Evolutionary conservation across 805 yeast genomes (phyloP).

Genomic region (Schwanniomyces yamadae): DNA sequence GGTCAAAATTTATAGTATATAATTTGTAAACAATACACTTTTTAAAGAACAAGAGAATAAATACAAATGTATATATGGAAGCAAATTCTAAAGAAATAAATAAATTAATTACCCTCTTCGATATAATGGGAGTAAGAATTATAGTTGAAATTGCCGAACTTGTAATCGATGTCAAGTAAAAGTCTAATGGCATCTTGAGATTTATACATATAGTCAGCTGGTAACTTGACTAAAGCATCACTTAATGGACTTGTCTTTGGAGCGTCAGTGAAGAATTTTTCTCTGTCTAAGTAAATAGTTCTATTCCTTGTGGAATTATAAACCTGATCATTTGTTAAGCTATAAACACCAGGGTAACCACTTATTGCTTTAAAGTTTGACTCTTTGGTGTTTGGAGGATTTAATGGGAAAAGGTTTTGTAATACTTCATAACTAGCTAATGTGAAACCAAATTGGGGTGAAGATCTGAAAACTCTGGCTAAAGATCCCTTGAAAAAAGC

Average conservation of each 20-base stretch:
- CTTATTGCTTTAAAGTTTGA: conserved; percentile 44
- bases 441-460: conserved; percentile 97
- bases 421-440: conserved; percentile 94
- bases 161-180: conserved; percentile 61
- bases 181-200: conserved; percentile 60
- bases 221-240: conserved; percentile 42
- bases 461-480: conserved; percentile 90
- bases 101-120: conserved; percentile 13
- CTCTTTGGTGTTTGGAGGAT: conserved; percentile 44
- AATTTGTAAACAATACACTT: neutral
- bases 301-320: conserved; percentile 39
- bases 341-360: conserved; percentile 47
- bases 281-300: conserved; percentile 35
- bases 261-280: conserved; percentile 33
- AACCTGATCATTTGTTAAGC: conserved; percentile 44
- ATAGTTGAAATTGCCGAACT: conserved; percentile 55
- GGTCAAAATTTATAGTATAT: conserved; percentile 6
- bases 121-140: conserved; percentile 44
- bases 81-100: too few species aligned
- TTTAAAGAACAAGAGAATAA: neutral
- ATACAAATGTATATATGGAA: neutral
- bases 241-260: conserved; percentile 27
- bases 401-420: conserved; percentile 75
- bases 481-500: conserved; percentile 97
- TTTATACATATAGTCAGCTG: conserved; percentile 50